Percentiles rank a stretch among this genome's conserved stretches.
These are phyloP conservation scores for Calonectria naviculata DNA, from an alignment of 2,329 filamentous ascomycete species.

Conservation along the genomic window DNA sequence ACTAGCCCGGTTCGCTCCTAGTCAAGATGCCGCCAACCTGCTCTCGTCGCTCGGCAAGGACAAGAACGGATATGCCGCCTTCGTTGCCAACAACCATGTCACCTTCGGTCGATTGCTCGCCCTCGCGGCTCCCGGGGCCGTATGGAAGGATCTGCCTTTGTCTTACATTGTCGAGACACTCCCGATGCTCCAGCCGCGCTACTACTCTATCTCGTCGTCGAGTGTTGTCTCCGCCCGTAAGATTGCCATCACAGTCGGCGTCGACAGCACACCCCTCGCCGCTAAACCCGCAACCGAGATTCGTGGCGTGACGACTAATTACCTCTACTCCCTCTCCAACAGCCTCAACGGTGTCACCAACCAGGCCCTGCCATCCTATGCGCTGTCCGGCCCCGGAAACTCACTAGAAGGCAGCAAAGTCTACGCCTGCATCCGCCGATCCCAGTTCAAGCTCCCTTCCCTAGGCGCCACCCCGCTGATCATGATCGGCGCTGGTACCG, in stretches of 20 bases:
- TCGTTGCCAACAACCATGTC: conserved; percentile 35
- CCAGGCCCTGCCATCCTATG: conserved; percentile 13
- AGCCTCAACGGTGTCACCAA: conserved; percentile 6
- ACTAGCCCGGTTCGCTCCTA: conserved; percentile 61
- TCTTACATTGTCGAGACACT: conserved; percentile 67
- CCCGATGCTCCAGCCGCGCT: conserved; percentile 61
- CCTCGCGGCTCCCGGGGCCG: conserved; percentile 19
- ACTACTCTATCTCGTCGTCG: conserved; percentile 72
- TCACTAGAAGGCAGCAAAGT: conserved; percentile 28
- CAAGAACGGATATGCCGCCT: conserved; percentile 32
- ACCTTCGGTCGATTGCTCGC: conserved; percentile 40
- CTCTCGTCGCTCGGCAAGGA: conserved; percentile 28
- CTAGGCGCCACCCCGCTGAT: conserved; percentile 57
- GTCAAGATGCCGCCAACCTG: conserved; percentile 52
- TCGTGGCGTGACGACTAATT: conserved; percentile 40
- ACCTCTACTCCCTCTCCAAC: conserved; percentile 36
- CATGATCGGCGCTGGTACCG: conserved; percentile 63
- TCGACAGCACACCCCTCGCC: conserved; percentile 29
- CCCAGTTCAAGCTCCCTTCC: conserved; percentile 58
- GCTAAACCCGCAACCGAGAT: conserved; percentile 25
- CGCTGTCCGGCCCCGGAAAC: conserved; percentile 29
- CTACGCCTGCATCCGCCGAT: conserved; percentile 39
- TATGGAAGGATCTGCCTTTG: conserved; percentile 48
- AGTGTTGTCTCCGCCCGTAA: conserved; percentile 45
- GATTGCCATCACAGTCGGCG: conserved; percentile 37